Conservation (phyloP, 768 basidiomycete genomes). For the Hygrocybe coccinea region DNA sequence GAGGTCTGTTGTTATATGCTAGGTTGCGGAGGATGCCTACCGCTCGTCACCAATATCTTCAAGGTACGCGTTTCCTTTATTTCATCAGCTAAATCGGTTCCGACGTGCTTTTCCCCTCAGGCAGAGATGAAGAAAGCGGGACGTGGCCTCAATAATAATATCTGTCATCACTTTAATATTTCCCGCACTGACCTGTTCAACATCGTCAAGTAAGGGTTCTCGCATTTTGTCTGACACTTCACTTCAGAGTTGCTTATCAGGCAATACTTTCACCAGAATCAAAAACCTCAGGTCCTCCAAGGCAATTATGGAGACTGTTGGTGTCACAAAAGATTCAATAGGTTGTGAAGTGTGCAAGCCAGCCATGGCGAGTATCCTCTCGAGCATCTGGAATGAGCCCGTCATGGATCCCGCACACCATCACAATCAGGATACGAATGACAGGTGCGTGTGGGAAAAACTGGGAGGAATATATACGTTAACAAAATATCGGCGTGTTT, state of each 20-base stretch:
- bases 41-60: conserved; percentile 29
- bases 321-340: conserved; percentile 42
- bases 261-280: conserved; percentile 22
- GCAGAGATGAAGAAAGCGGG: conserved; percentile 67
- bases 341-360: conserved; percentile 78
- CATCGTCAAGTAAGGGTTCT: conserved; percentile 39
- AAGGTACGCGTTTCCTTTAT: too few relatives aligned
- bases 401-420: conserved; percentile 60
- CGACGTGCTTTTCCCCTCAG: conserved; percentile 37
- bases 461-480: neutral
- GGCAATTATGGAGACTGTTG: conserved; percentile 48
- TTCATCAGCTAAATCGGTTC: neutral
- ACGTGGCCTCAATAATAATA: conserved; percentile 48
- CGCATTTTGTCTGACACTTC: neutral
- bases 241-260: neutral
- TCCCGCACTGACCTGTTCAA: conserved; percentile 64
- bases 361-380: conserved; percentile 50
- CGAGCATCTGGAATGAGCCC: conserved; percentile 56
- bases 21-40: conserved; percentile 68
- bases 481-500: neutral
- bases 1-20: neutral
- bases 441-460: conserved; percentile 27
- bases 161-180: conserved; percentile 64
- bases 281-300: conserved; percentile 55
- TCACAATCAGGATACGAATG: conserved; percentile 70